Evolutionary conservation across 371 early-diverging fungal genomes (phyloP).

Genomic region (Nematocida ironsii): DNA sequence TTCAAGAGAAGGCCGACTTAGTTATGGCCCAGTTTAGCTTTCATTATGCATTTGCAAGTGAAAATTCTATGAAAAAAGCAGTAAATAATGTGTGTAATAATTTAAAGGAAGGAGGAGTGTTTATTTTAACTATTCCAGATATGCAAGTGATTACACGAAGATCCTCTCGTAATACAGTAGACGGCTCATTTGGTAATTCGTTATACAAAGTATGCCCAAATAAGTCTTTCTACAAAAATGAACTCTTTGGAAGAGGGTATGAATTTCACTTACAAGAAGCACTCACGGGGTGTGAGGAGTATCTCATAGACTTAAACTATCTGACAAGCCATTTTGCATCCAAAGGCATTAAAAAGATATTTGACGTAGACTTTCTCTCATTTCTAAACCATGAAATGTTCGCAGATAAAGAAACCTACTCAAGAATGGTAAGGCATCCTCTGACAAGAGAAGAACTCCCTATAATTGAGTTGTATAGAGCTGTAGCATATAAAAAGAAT

Average conservation of each 20-base stretch:
- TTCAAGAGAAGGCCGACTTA: conserved; percentile 74
- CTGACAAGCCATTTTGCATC: conserved; percentile 43
- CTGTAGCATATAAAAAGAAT: conserved; percentile 63
- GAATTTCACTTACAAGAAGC: conserved; percentile 89
- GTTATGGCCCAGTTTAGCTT: conserved; percentile 90
- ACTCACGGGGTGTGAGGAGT: conserved; percentile 91
- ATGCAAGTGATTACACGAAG: conserved; percentile 79
- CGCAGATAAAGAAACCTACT: conserved; percentile 47
- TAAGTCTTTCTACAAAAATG: background rate
- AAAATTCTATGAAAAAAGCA: conserved; percentile 76
- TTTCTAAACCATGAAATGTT: conserved; percentile 55
- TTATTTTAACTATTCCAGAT: conserved; percentile 89
- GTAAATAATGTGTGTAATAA: conserved; percentile 77
- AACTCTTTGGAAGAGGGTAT: conserved; percentile 79
- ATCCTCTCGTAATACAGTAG: conserved; percentile 48
- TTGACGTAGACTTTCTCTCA: conserved; percentile 58
- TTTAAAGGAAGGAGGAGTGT: conserved; percentile 78
- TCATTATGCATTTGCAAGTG: conserved; percentile 89
- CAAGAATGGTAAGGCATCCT: conserved; percentile 43
- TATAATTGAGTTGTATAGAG: conserved; percentile 66
- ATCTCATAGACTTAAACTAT: conserved; percentile 72
- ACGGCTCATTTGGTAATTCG: conserved; percentile 36
- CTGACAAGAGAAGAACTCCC: conserved; percentile 61
- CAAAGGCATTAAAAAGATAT: conserved; percentile 49
- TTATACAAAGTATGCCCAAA: conserved; percentile 26